Evolutionary conservation across 768 basidiomycete genomes (phyloP), one percentile per base, ranked within the genome.

Genomic region (Dendrothele bispora): DNA sequence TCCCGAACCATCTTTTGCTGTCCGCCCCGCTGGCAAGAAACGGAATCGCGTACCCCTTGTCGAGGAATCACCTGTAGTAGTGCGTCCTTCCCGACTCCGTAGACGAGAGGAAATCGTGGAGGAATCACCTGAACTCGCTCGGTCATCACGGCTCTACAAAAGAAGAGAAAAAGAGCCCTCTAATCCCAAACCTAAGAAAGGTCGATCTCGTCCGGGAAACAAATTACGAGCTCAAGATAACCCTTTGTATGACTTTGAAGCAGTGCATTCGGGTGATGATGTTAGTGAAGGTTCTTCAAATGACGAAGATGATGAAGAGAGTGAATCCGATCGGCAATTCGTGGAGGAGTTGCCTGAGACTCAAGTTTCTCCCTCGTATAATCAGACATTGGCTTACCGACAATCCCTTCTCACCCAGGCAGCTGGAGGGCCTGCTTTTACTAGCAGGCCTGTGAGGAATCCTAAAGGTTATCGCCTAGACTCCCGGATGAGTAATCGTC

Each of bases 191-290:
- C n/a, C n/a, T n/a, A n/a, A n/a, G n/a, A n/a, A n/a, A n/a, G n/a
- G n/a, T n/a, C n/a, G n/a, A n/a, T n/a, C n/a, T n/a, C n/a, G n/a
- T n/a, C n/a, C n/a, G n/a, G n/a, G n/a, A n/a, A n/a, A n/a, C n/a
- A n/a, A n/a, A n/a, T n/a, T n/a, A n/a, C n/a, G n/a, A 36, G 30
- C 59, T 60, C 53, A 55, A 43, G 43, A 49, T 29, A 62, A 77
- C 61, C 56, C 59, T 1, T 71, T 83, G 59, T 72, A 89, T 43
- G 88, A 89, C 55, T 71, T 79, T 27, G 85, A 84, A 59, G 91
- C 91, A 3, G 64, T 64, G 15, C 91, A 91, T 56, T 93, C 91
- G 7, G 91, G 89, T 17, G 88, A 89, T 48, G 91, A 92, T 57
- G 72, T 73, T 46, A 85, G 84, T 55, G 77, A 72, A 46, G 88